Percentiles rank a stretch among this genome's conserved stretches.
These are phyloP conservation scores for Salix viminalis DNA, from an alignment of 345 rosid genomes.

Conservation along the genomic window DNA sequence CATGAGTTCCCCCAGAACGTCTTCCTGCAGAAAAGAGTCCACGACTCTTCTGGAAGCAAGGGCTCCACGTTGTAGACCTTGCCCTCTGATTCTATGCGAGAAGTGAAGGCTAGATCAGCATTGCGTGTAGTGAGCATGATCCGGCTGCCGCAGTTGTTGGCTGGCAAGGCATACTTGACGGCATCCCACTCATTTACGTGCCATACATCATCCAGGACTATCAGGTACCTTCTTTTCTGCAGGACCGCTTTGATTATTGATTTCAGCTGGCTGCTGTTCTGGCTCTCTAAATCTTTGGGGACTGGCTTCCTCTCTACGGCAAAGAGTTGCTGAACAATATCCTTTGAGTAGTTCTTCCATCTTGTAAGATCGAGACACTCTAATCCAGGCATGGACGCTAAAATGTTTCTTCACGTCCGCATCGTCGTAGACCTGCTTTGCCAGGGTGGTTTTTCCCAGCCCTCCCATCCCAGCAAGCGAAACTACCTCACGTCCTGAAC, in stretches of 20 bases:
- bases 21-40: slow-evolving; percentile 22
- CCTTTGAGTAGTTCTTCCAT: slow-evolving; percentile 10
- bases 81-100: slow-evolving; percentile 7
- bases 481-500: background rate
- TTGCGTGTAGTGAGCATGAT: slow-evolving; percentile 26
- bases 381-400: slow-evolving; percentile 9
- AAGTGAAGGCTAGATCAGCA: slow-evolving; percentile 14
- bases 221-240: slow-evolving; percentile 12
- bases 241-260: background rate
- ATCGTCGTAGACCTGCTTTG: slow-evolving; percentile 9
- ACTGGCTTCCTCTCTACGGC: background rate
- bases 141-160: slow-evolving; percentile 14
- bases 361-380: slow-evolving; percentile 2
- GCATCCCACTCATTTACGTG: slow-evolving; percentile 15
- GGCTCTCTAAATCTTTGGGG: background rate
- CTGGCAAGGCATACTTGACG: slow-evolving; percentile 17
- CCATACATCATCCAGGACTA: slow-evolving; percentile 29
- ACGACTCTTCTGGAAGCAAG: slow-evolving; percentile 3
- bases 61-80: slow-evolving; percentile 15
- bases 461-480: slow-evolving; percentile 19
- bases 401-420: slow-evolving; percentile 13
- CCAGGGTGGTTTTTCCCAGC: slow-evolving; percentile 18
- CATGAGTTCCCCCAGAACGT: slow-evolving; percentile 8
- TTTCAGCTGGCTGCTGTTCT: background rate
- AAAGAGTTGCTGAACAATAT: slow-evolving; percentile 5